A percentile compares a stretch with the other conserved stretches of the same genome.
Evolutionary conservation across 495 filamentous ascomycete species (phyloP).

Genomic region (Apodospora peruviana): DNA sequence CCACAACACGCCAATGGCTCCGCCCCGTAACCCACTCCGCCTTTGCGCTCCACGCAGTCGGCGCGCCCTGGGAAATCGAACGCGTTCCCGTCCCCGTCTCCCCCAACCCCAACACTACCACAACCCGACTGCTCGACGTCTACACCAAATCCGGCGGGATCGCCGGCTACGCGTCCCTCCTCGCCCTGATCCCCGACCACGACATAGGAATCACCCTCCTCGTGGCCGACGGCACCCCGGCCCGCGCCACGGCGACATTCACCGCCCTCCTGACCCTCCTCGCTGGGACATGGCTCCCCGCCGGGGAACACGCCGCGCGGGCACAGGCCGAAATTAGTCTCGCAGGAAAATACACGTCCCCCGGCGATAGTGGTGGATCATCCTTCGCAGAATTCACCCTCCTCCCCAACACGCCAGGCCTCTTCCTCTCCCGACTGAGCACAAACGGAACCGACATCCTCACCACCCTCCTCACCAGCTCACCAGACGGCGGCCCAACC

Average conservation of each 20-base stretch:
- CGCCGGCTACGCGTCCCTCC: slow-evolving; percentile 33
- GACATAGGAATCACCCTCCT: slow-evolving; percentile 35
- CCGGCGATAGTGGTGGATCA: not conserved
- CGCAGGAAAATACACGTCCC: slow-evolving; percentile 13
- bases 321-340: not conserved
- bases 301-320: slow-evolving; percentile 6
- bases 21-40: slow-evolving; percentile 44
- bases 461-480: too few relatives aligned
- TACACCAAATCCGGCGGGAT: slow-evolving; percentile 45
- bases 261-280: too few relatives aligned
- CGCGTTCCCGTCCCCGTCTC: not conserved
- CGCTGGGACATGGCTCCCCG: not conserved
- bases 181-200: slow-evolving; percentile 46
- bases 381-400: not conserved
- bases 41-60: slow-evolving; percentile 32
- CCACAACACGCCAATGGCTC: slow-evolving; percentile 47
- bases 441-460: slow-evolving; percentile 8
- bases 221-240: not conserved
- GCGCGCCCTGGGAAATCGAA: slow-evolving; percentile 54
- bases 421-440: not conserved
- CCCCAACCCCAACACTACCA: not conserved
- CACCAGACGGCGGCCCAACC: too few relatives aligned
- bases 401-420: not conserved
- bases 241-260: too few relatives aligned
- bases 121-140: slow-evolving; percentile 10